Base-by-base conservation (phyloP, 2,329 filamentous ascomycete species). In the Chalaropsis ovoidea region DNA sequence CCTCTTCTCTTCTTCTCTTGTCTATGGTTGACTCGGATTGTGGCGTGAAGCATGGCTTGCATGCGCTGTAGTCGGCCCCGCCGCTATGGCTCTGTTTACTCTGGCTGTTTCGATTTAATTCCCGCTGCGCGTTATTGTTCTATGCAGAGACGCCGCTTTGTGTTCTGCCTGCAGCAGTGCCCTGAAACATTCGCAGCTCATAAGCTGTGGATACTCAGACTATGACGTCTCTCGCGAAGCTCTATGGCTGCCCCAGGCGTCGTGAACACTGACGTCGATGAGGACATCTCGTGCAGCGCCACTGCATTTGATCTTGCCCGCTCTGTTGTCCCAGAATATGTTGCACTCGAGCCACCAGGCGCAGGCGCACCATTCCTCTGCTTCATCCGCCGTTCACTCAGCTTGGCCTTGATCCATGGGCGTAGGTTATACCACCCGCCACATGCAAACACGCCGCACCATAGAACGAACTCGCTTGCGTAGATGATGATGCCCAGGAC, bases 401-500 rank as follows among this genome's bases (percentile, higher is more conserved):
- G 66, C 68, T 73, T 77, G 63, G 73, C 71, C 66, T 73, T 73
- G 0, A 82, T 67, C 83, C 83, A 86, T 1, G 86, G 85, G 13
- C 78, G 64, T 2, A 88, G 72, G 69, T 87, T 87, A 70, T 83
- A 87, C 68, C 85, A 85, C 1, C 79, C 83, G 0, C 86, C 86
- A 67, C 81, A 85, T 0, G 81, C 80, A 72, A 88, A 85, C 1
- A 88, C 79, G 0, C 86, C 86, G 52, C 83, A 77, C 86, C 86
- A 89, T 1, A 89, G 76, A 0, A 79, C 75, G 63, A 89, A 76
- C 72, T 89, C 86, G 0, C 81, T 82, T 0, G 80, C 83, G 71
- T 89, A 89, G 17, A 88, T 87, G 0, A 85, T 78, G 67, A 89
- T 78, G 0, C 86, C 86, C 0, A 87, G 73, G 0, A 86, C 71